Conservation (phyloP, 2,329 filamentous ascomycete species). For the Kalmusia sp. region DNA sequence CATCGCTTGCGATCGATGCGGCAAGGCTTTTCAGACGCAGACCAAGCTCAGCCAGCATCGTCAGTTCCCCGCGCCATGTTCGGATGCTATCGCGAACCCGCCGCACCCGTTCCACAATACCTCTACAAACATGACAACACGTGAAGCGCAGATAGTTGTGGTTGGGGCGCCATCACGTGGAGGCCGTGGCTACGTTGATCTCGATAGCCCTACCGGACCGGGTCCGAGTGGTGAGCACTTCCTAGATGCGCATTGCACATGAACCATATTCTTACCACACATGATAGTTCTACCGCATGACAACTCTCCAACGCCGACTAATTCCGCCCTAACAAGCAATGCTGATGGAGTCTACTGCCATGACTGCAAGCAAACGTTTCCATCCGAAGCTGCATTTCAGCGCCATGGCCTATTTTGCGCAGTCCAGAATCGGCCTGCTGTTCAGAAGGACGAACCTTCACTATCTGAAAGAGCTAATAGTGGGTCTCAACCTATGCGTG, state of each 20-base stretch:
- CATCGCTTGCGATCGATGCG: slow-evolving; percentile 13
- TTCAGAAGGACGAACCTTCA: not conserved
- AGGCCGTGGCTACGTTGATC: slow-evolving; percentile 12
- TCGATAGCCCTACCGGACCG: slow-evolving; percentile 7
- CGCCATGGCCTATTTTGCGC: slow-evolving; percentile 33
- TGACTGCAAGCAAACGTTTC: slow-evolving; percentile 29
- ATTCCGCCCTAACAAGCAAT: slow-evolving; percentile 15
- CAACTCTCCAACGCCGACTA: not conserved
- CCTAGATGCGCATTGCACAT: not conserved
- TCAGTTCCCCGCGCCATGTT: slow-evolving; percentile 16
- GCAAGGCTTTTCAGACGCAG: slow-evolving; percentile 6
- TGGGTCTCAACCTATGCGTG: not conserved
- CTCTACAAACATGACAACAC: too few relatives aligned
- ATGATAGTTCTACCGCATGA: not conserved
- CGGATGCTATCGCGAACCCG: slow-evolving; percentile 12
- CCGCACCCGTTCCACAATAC: slow-evolving; percentile 6
- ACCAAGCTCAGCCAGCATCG: slow-evolving; percentile 10
- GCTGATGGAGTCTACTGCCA: slow-evolving; percentile 18
- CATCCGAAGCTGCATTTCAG: slow-evolving; percentile 18
- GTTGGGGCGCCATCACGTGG: not conserved
- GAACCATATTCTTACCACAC: not conserved
- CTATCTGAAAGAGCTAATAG: too few relatives aligned
- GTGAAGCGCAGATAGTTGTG: too few relatives aligned
- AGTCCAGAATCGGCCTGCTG: not conserved
- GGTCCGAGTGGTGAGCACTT: not conserved